Percentiles rank a stretch among this genome's conserved stretches.
These are phyloP conservation scores for Acanthamoeba sp. DNA, from an alignment of 208 protist genomes.

Conservation along the genomic window DNA sequence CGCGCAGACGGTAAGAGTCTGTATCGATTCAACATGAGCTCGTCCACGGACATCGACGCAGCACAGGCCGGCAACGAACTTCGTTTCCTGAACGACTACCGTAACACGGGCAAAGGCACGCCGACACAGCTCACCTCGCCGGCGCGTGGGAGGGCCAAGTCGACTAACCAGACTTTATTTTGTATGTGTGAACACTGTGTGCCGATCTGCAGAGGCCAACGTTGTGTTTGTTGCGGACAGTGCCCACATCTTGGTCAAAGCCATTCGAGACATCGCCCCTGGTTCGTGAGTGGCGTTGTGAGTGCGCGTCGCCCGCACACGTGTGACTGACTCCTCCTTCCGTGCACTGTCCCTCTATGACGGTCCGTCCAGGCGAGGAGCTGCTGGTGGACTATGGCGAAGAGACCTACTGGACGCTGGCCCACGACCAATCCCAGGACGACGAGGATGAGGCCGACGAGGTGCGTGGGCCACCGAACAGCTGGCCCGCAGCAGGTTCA, in stretches of 20 bases:
- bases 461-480: too few relatives aligned
- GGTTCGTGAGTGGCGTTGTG: neutral
- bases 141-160: too few relatives aligned
- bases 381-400: neutral
- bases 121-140: too few relatives aligned
- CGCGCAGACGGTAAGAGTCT: neutral
- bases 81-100: slow-evolving; percentile 36
- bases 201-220: neutral
- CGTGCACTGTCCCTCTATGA: neutral
- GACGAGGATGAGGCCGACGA: neutral
- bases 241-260: neutral
- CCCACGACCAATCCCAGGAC: neutral
- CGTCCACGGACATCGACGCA: neutral
- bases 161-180: too few relatives aligned
- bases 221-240: neutral
- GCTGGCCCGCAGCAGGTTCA: too few relatives aligned
- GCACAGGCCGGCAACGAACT: neutral
- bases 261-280: neutral
- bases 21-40: neutral
- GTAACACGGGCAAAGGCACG: neutral
- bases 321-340: neutral
- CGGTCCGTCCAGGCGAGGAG: neutral
- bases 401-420: neutral
- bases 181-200: too few relatives aligned
- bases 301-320: too few relatives aligned